Conservation (phyloP, 208 protist genomes). For the Spongospora subterranea region DNA sequence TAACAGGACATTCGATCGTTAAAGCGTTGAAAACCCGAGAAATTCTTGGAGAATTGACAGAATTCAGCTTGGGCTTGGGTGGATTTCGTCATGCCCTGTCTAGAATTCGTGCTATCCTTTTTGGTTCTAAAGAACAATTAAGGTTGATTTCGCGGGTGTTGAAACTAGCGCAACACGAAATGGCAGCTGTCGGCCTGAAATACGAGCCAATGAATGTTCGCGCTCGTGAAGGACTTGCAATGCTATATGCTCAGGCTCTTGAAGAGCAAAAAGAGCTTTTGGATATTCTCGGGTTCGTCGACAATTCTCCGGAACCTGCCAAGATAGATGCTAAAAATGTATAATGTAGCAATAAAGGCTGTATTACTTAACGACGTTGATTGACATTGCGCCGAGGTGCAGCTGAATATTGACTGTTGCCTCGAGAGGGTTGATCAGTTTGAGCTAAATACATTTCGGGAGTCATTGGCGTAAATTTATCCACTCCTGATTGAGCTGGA, state of each 20-base stretch:
- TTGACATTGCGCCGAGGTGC: not conserved
- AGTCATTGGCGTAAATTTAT: too few relatives aligned
- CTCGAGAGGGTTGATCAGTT: too few relatives aligned
- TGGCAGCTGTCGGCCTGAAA: not conserved
- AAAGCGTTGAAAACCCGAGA: not conserved
- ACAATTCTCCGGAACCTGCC: not conserved
- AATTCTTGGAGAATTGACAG: not conserved
- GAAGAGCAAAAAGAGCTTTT: not conserved
- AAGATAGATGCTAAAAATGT: too few relatives aligned
- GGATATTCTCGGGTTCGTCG: not conserved
- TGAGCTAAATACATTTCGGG: too few relatives aligned
- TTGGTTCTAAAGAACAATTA: not conserved
- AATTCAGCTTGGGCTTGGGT: not conserved
- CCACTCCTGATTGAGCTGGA: too few relatives aligned
- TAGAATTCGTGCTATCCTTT: not conserved
- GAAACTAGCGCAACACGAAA: not conserved
- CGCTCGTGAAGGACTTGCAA: not conserved
- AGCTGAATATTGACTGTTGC: not conserved
- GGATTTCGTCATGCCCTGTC: not conserved
- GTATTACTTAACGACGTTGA: not conserved
- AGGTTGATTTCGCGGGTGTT: not conserved
- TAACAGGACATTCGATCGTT: not conserved
- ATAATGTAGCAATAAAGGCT: too few relatives aligned
- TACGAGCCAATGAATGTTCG: not conserved
- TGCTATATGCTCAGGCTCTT: not conserved